phyloP scores from a whole-genome alignment of 495 filamentous ascomycete species.

The Parmelia sp. region DNA sequence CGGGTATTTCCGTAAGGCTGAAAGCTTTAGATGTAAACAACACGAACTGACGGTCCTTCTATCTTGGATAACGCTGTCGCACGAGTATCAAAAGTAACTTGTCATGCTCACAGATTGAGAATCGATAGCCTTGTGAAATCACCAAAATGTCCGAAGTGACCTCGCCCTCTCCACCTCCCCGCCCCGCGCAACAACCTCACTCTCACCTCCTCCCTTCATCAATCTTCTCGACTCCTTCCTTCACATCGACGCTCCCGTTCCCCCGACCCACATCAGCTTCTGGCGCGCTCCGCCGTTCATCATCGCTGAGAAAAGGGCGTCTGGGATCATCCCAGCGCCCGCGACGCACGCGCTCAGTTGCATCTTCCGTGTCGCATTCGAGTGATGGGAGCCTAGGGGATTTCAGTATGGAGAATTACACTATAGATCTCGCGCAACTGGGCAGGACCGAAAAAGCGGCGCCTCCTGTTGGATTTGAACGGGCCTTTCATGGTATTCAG shows the following conservation, averaged over 20 bases:
- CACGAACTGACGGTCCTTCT: neutral
- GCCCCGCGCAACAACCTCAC: constrained; percentile 8
- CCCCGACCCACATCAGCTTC: constrained; percentile 16
- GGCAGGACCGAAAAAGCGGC: constrained; percentile 18
- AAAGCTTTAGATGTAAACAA: constrained; percentile 16
- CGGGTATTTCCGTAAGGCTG: constrained; percentile 4
- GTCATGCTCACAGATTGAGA: neutral
- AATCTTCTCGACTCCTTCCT: constrained; percentile 21
- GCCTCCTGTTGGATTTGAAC: constrained; percentile 5
- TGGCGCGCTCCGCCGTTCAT: neutral
- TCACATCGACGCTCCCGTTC: constrained; percentile 20
- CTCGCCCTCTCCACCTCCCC: constrained; percentile 13
- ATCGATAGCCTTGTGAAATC: too few species aligned
- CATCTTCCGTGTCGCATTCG: constrained; percentile 15
- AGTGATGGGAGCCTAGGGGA: constrained; percentile 18
- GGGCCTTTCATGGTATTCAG: neutral
- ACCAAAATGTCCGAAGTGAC: neutral
- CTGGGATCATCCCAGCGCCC: constrained; percentile 6
- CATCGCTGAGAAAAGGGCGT: neutral
- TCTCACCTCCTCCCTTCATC: constrained; percentile 13
- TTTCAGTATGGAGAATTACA: constrained; percentile 37
- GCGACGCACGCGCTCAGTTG: constrained; percentile 14
- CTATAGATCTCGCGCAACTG: constrained; percentile 41
- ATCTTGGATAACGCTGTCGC: neutral
- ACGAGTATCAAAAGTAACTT: neutral